Evolutionary conservation across 495 filamentous ascomycete genomes (phyloP), one percentile per base, ranked within the genome.

Genomic region (Cladorrhinum samala): DNA sequence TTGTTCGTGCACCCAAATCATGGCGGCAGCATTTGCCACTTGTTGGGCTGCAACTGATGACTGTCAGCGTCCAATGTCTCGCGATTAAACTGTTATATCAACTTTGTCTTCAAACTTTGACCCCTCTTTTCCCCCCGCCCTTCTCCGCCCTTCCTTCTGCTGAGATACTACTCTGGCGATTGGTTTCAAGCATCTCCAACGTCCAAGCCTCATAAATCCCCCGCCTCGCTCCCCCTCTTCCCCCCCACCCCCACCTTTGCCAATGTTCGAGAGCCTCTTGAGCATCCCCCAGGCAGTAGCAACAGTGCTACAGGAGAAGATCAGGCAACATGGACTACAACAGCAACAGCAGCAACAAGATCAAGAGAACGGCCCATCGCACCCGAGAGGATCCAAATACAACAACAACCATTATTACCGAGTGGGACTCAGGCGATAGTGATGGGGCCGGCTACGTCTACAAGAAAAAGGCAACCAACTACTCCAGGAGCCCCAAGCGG

Each of bases 401-500:
- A 9, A 59, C 52, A 23, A 50, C 40, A 9, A 59, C 52, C 38
- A 55, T 58, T 39, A 66, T 60, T 16, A 66, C 60, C 16, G 63
- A 66, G 47, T 66, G 56, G 45, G 63, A 66, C 37, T 66, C 63
- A 30, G 63, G 61, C 50, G 63, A 60, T 17, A 63, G 58, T 18
- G 63, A 57, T 38, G 49, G 54, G 1, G 51, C 59, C 21, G 54
- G 53, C 46, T 63, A 58, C 27, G 56, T 58, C 44, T 66, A 63
- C 54, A 45, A 61, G 43, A 51, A 54, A 14, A 30, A 50, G 24
- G 46, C 23, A 27, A 20, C 1, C 20, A 2, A 17, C 25, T 13
- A 62, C 16, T 41, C 40, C 23, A 49, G 23, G 21, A 58, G 60
- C 25, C 57, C 54, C n/a, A 53, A 23, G 39, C 50, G 52, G 39